phyloP scores from a whole-genome alignment of 1,284 basidiomycete species.

The Cryptococcus sp. region DNA sequence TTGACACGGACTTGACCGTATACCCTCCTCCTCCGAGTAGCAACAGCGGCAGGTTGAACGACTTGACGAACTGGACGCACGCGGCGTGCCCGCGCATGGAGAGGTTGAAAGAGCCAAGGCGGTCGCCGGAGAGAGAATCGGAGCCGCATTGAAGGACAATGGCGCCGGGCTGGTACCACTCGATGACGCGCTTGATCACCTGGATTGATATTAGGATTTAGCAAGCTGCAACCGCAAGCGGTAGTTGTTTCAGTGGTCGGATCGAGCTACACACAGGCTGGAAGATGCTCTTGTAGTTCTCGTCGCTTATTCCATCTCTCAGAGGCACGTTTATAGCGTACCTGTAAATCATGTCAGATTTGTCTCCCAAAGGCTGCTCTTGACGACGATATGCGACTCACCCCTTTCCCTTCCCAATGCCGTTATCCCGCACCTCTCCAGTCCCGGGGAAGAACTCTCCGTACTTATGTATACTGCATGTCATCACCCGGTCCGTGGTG shows the following conservation, averaged over 20 bases:
- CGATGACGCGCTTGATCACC: constrained; percentile 94
- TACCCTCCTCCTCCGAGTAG: constrained; percentile 97
- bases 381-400: constrained; percentile 12
- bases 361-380: neutral
- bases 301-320: constrained; percentile 93
- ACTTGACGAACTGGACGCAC: constrained; percentile 96
- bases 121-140: constrained; percentile 96
- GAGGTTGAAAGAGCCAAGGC: constrained; percentile 92
- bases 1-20: constrained; percentile 95
- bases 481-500: constrained; percentile 98
- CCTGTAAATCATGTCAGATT: constrained; percentile 20
- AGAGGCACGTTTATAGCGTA: constrained; percentile 94
- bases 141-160: constrained; percentile 97
- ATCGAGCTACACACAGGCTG: constrained; percentile 67
- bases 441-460: constrained; percentile 99
- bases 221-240: neutral
- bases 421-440: constrained; percentile 89
- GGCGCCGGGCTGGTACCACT: constrained; percentile 90
- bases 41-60: constrained; percentile 87
- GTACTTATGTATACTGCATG: constrained; percentile 97
- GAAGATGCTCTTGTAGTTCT: constrained; percentile 92
- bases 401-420: constrained; percentile 86
- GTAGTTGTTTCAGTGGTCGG: neutral
- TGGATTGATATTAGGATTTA: constrained; percentile 45
- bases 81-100: constrained; percentile 98